Evolutionary conservation across 805 yeast species (phyloP), one percentile per base, ranked within the genome.

Genomic region (Candida railenensis): DNA sequence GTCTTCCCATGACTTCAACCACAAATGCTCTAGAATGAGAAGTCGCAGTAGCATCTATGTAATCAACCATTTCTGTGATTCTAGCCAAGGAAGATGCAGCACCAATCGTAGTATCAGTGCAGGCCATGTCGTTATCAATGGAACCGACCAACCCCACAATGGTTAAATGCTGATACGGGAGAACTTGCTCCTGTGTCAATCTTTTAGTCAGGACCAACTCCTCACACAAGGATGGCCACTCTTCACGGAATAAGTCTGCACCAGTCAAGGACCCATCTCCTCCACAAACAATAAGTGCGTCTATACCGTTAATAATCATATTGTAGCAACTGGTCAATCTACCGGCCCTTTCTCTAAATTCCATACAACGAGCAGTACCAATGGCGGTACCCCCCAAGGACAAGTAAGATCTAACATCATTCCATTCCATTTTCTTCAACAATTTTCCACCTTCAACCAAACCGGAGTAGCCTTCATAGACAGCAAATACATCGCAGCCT

Each of bases 1-100:
- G 90, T 66, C 95, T 77, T 49, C 95, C 95, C 95, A 87, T 87
- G 16, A 87, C 95, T 69, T 87, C 95, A 37, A 87, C 82, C 36
- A 87, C 88, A 58, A 87, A 87, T 3, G 92, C 94, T 61, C 95
- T 72, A 25, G 89, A 85, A 63, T 87, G 95, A 1, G 91, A 85
- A 44, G 80, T 78, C 20, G 95, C 95, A 20, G 95, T 87, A 20
- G 91, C 89, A 62, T 86, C 92, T 50, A 87, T 86, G 60, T 84
- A 87, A 66, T 87, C 95, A 52, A 87, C 80, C 66, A 83, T 81
- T 58, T 83, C 81, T 57, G 87, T 80, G 53, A 86, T 86, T 61
- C 92, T 72, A 48, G 82, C 90, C 49, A 86, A 71, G 1, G 91
- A 81, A n/a, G 90, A 84, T 61, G 79, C 84, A 9, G 89, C 88